Evolutionary conservation across 306 rosid genomes (phyloP).

Genomic region (Dalbergia cochinchinensis): DNA sequence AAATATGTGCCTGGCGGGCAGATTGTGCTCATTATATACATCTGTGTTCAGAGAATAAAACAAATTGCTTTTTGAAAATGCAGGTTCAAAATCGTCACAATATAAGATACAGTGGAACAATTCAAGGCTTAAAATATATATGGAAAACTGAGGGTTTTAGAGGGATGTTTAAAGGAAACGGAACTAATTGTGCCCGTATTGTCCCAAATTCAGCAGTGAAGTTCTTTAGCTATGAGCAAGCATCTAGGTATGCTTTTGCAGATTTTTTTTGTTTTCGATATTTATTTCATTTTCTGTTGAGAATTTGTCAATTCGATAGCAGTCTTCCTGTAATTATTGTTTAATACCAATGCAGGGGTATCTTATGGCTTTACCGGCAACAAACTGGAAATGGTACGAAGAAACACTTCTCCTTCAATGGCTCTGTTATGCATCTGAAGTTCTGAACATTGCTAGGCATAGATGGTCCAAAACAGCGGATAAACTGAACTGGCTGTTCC

Average conservation of each 20-base stretch:
- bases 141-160: conserved; percentile 70
- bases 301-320: conserved; percentile 9
- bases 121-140: conserved; percentile 72
- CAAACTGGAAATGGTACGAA: conserved; percentile 69
- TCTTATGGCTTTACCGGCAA: conserved; percentile 61
- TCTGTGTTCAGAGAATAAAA: conserved; percentile 36
- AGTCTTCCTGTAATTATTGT: conserved; percentile 7
- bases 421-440: conserved; percentile 17
- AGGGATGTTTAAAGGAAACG: conserved; percentile 78
- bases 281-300: conserved; percentile 2
- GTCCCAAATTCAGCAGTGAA: conserved; percentile 80
- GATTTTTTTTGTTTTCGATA: neutral
- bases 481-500: neutral
- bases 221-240: conserved; percentile 77
- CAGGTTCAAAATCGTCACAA: conserved; percentile 68
- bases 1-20: neutral
- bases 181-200: conserved; percentile 82
- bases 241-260: conserved; percentile 59
- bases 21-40: neutral
- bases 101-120: conserved; percentile 66
- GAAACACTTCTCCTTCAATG: conserved; percentile 21
- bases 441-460: neutral
- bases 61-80: conserved; percentile 38
- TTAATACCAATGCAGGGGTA: conserved; percentile 57
- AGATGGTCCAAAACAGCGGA: neutral